phyloP scores from a whole-genome alignment of 2,329 filamentous ascomycete genomes.

The Fusarium stilboides region DNA sequence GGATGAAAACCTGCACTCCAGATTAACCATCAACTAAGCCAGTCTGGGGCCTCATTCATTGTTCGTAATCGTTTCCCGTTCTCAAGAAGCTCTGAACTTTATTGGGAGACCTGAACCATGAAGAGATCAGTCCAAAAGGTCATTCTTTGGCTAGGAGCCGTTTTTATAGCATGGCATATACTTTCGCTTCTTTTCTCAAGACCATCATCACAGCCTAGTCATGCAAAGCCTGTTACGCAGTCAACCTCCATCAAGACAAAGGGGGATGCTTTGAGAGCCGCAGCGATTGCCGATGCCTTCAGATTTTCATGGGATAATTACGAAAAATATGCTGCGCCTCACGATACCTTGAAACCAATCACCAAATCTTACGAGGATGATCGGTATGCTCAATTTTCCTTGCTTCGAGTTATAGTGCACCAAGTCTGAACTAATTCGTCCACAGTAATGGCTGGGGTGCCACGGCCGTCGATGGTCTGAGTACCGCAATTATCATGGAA shows the following conservation, averaged over 20 bases:
- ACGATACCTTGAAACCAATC: slow-evolving; percentile 38
- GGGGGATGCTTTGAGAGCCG: slow-evolving; percentile 20
- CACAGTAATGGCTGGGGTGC: slow-evolving; percentile 44
- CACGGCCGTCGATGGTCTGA: slow-evolving; percentile 41
- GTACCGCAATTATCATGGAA: slow-evolving; percentile 42
- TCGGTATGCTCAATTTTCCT: slow-evolving; percentile 12
- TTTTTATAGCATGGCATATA: slow-evolving; percentile 13
- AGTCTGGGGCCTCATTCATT: too few species aligned
- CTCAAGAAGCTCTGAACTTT: rapidly evolving
- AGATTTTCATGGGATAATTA: slow-evolving; percentile 44
- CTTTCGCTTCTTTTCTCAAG: neutral
- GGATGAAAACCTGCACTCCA: too few species aligned
- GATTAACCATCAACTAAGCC: too few species aligned
- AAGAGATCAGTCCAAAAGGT: slow-evolving; percentile 3
- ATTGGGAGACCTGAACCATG: neutral
- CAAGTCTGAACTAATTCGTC: neutral
- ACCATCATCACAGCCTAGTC: neutral
- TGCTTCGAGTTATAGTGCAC: too few species aligned
- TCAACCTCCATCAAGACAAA: neutral
- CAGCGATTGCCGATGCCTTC: slow-evolving; percentile 27
- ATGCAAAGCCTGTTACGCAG: rapidly evolving
- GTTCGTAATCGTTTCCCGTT: rapidly evolving
- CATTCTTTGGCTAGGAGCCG: slow-evolving; percentile 19
- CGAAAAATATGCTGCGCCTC: slow-evolving; percentile 34
- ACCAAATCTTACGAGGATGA: slow-evolving; percentile 31